Conservation (phyloP, 495 filamentous ascomycete species). For the Podospora fimiseda region DNA sequence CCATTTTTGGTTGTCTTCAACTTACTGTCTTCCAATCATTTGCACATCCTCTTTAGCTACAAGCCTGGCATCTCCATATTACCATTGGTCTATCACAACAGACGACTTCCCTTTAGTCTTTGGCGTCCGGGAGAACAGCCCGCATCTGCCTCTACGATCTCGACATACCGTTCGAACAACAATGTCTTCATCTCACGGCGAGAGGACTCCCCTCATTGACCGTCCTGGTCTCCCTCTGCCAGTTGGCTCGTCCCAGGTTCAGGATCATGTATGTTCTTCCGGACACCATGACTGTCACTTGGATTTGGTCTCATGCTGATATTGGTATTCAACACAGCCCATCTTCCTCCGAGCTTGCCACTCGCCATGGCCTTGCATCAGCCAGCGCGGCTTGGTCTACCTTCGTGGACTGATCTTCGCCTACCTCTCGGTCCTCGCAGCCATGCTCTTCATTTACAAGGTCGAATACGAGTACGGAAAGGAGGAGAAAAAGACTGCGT, state of each 20-base stretch:
- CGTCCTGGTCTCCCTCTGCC: neutral
- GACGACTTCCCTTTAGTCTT: neutral
- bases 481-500: slow-evolving; percentile 24
- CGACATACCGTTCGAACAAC: no score
- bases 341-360: slow-evolving; percentile 48
- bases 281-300: no score
- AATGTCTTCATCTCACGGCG: neutral
- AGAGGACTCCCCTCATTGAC: neutral
- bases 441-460: slow-evolving; percentile 39
- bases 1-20: neutral
- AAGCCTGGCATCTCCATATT: no score
- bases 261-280: no score
- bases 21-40: neutral
- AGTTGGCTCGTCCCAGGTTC: neutral
- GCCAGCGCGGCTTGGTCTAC: slow-evolving; percentile 35
- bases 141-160: no score
- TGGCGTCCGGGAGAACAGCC: neutral
- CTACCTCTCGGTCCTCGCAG: slow-evolving; percentile 37
- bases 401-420: slow-evolving; percentile 35
- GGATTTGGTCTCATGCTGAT: no score
- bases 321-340: no score
- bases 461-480: slow-evolving; percentile 14
- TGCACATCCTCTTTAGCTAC: neutral
- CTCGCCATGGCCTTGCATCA: slow-evolving; percentile 41
- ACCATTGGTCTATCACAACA: no score